Evolutionary conservation across 768 basidiomycete species (phyloP).

Genomic region (Rhodotorula kratochvilovae): DNA sequence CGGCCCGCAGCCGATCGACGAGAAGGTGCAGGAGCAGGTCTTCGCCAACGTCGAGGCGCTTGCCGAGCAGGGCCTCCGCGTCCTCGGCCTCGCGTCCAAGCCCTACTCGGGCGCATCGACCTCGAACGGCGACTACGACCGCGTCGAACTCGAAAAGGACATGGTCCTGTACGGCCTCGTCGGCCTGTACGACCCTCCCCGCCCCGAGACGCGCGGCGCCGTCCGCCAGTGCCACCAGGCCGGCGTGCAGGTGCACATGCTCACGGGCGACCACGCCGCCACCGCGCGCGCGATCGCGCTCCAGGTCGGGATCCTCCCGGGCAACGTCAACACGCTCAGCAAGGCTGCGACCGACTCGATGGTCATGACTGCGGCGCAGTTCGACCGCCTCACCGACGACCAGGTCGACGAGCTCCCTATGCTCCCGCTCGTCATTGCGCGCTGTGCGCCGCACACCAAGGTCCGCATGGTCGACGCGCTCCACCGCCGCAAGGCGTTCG

Average conservation of each 20-base stretch:
- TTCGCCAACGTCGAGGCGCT: conserved; percentile 46
- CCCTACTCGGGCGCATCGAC: conserved; percentile 46
- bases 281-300: conserved; percentile 63
- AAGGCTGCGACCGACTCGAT: conserved; percentile 29
- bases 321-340: conserved; percentile 25
- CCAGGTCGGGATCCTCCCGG: conserved; percentile 43
- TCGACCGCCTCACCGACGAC: conserved; percentile 56
- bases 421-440: conserved; percentile 59
- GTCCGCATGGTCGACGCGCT: conserved; percentile 60
- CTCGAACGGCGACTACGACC: conserved; percentile 43
- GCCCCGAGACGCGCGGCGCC: conserved; percentile 56
- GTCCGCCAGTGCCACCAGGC: conserved; percentile 56
- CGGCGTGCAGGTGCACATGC: conserved; percentile 56
- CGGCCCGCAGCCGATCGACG: conserved; percentile 41
- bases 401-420: conserved; percentile 54
- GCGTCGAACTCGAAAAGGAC: conserved; percentile 53
- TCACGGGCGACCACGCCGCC: conserved; percentile 57
- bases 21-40: conserved; percentile 42
- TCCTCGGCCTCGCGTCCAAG: conserved; percentile 46
- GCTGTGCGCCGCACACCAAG: conserved; percentile 59
- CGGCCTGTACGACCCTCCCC: conserved; percentile 60
- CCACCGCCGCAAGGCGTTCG: conserved; percentile 56
- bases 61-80: conserved; percentile 50
- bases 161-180: conserved; percentile 57
- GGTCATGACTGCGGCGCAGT: conserved; percentile 44